phyloP scores from a whole-genome alignment of 2,329 filamentous ascomycete genomes.

The Pochonia chlamydosporia region DNA sequence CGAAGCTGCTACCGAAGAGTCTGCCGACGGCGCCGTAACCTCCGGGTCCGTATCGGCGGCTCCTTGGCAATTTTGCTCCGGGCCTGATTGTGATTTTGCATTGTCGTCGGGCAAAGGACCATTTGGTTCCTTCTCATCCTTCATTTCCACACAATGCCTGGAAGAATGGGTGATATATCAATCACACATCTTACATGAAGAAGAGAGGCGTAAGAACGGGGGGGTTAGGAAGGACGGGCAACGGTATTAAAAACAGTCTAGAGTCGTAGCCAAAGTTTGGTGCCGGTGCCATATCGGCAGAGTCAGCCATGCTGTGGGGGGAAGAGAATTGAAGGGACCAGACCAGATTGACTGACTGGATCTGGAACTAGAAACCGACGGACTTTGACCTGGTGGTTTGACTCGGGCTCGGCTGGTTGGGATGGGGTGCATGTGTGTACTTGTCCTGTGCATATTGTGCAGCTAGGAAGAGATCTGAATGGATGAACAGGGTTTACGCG shows the following conservation, averaged over 20 bases:
- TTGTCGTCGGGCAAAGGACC: neutral
- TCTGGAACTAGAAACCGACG: neutral
- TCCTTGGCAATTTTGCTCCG: neutral
- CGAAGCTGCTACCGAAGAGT: neutral
- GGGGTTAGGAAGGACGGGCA: neutral
- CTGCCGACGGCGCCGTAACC: neutral
- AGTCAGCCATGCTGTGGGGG: conserved; percentile 1
- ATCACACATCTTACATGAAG: neutral
- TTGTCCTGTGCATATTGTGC: no score
- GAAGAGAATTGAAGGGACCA: no score
- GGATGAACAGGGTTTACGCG: no score
- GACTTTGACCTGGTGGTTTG: neutral
- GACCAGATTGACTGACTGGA: no score
- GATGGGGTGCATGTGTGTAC: no score
- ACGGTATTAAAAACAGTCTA: neutral
- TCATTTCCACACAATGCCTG: conserved; percentile 1
- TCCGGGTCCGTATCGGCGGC: neutral
- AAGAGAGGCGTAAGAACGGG: neutral
- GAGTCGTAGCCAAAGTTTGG: neutral
- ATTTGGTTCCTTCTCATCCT: neutral
- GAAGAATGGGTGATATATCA: neutral
- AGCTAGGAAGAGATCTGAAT: no score
- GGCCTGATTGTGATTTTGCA: neutral
- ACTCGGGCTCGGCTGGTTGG: neutral
- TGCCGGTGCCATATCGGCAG: conserved; percentile 3